phyloP scores from a whole-genome alignment of 805 yeast genomes.

The Starmerella geochares region DNA sequence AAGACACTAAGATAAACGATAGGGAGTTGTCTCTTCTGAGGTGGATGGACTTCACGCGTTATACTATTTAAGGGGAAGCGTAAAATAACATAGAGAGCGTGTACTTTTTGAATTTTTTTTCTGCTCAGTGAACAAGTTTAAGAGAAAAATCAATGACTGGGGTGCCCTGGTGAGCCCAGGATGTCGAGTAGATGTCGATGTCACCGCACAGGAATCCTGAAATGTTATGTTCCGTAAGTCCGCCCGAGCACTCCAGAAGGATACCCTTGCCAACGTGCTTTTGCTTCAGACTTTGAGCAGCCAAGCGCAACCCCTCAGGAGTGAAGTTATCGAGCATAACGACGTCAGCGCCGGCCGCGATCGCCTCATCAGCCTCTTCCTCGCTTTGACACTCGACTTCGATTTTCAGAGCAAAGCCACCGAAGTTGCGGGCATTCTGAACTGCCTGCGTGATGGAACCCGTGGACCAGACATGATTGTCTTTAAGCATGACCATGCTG shows the following conservation, averaged over 20 bases:
- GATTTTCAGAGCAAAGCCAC: slow-evolving; percentile 81
- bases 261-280: slow-evolving; percentile 44
- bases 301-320: slow-evolving; percentile 52
- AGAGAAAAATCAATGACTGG: slow-evolving; percentile 73
- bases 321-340: slow-evolving; percentile 87
- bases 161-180: slow-evolving; percentile 87
- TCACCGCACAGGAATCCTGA: slow-evolving; percentile 57
- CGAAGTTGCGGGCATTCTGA: slow-evolving; percentile 58
- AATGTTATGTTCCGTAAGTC: slow-evolving; percentile 63
- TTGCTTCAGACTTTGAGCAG: slow-evolving; percentile 52
- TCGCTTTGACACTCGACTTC: slow-evolving; percentile 88
- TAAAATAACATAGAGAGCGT: background rate
- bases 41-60: slow-evolving; percentile 25
- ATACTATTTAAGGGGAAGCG: slow-evolving; percentile 6
- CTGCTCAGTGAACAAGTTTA: slow-evolving; percentile 54
- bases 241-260: slow-evolving; percentile 85
- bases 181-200: slow-evolving; percentile 82
- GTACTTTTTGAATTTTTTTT: background rate
- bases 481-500: slow-evolving; percentile 93
- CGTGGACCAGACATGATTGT: slow-evolving; percentile 84
- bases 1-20: background rate
- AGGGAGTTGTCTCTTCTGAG: slow-evolving; percentile 16
- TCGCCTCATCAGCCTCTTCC: slow-evolving; percentile 83
- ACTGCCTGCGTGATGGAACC: slow-evolving; percentile 88
- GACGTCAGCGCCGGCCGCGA: slow-evolving; percentile 88